Evolutionary conservation across 116 monocot genomes (phyloP).

Genomic region (Papilionanthe hybrid): DNA sequence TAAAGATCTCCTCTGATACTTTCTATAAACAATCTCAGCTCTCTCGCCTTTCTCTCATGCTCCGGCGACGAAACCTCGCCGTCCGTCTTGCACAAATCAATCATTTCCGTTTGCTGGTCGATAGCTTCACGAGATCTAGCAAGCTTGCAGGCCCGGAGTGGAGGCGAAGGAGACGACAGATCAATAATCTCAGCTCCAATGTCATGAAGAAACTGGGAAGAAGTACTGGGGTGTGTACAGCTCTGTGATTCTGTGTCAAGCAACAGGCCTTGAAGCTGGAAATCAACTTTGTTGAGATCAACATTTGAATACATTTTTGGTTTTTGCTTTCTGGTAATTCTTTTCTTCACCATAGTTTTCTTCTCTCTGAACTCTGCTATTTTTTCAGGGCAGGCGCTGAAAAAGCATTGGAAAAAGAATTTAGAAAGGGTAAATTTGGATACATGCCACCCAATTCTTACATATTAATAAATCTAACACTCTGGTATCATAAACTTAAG

Average conservation of each 20-base stretch:
- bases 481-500: no score
- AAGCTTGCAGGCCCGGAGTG: constrained; percentile 37
- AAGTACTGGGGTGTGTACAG: not conserved
- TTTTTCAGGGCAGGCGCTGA: constrained; percentile 84
- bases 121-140: constrained; percentile 19
- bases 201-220: not conserved
- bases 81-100: constrained; percentile 47
- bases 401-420: not conserved
- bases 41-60: constrained; percentile 47
- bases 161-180: constrained; percentile 65
- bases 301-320: constrained; percentile 36
- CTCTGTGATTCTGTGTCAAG: constrained; percentile 44
- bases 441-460: no score
- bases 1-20: constrained; percentile 47
- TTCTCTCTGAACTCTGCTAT: constrained; percentile 55
- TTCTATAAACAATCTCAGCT: constrained; percentile 45
- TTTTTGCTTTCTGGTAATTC: constrained; percentile 42
- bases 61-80: constrained; percentile 35
- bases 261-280: constrained; percentile 42
- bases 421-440: not conserved
- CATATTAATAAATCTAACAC: no score
- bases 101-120: constrained; percentile 9
- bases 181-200: constrained; percentile 38
- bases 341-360: constrained; percentile 54
- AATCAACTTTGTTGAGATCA: constrained; percentile 32